These are phyloP conservation scores for Tuber borchii DNA, from an alignment of 495 filamentous ascomycete genomes.

Conservation along the genomic window DNA sequence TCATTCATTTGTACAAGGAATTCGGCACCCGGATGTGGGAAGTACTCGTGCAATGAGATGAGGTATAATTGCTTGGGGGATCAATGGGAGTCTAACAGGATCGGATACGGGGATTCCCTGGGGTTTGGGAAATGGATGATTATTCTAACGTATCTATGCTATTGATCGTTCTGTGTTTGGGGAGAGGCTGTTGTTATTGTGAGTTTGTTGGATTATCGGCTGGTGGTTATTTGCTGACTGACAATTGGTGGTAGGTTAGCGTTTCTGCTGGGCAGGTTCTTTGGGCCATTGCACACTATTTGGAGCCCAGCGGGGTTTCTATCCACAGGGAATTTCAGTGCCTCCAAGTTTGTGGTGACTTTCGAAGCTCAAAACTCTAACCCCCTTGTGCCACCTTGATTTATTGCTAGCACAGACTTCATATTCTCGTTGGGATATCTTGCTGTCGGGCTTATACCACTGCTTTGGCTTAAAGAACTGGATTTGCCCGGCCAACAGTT, in stretches of 20 bases:
- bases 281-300: not conserved
- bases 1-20: conserved; percentile 25
- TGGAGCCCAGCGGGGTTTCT: not conserved
- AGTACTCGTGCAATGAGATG: conserved; percentile 27
- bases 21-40: conserved; percentile 11
- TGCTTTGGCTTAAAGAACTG: not conserved
- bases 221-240: not conserved
- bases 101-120: conserved; percentile 29
- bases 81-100: conserved; percentile 24
- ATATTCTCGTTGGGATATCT: not conserved
- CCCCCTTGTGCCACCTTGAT: not conserved
- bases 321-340: not conserved
- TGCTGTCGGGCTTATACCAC: not conserved
- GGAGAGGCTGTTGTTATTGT: conserved; percentile 32
- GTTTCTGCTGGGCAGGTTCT: not conserved
- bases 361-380: not conserved
- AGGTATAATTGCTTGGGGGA: conserved; percentile 14
- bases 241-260: not conserved
- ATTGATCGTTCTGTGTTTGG: conserved; percentile 30
- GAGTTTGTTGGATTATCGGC: conserved; percentile 6
- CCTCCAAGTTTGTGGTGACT: not conserved
- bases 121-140: conserved; percentile 21
- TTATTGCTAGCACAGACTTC: not conserved
- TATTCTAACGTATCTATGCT: conserved; percentile 16
- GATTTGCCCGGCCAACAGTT: not conserved